A percentile compares a stretch with the other conserved stretches of the same genome.
Conservation (phyloP, 352 stramenopile genomes). For the Phytophthora europaea region DNA sequence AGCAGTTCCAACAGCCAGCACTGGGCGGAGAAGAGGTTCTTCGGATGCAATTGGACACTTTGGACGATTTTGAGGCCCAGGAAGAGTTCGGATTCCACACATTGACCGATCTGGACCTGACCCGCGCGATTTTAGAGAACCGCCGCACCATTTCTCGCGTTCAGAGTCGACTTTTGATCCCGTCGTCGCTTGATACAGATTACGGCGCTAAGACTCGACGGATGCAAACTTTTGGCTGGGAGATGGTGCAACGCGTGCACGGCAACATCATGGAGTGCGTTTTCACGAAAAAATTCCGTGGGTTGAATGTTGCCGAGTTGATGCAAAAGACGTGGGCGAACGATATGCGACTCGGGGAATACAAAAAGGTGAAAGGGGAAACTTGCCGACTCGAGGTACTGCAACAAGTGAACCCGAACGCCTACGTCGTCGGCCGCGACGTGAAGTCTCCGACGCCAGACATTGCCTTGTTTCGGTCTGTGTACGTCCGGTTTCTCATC, state of each 20-base stretch:
- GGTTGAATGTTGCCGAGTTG: conserved; percentile 35
- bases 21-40: conserved; percentile 17
- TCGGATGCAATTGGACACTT: conserved; percentile 22
- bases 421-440: conserved; percentile 45
- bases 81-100: conserved; percentile 46
- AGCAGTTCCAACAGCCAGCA: conserved; percentile 29
- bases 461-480: conserved; percentile 43
- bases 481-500: conserved; percentile 55
- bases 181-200: conserved; percentile 31
- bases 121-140: conserved; percentile 46
- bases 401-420: conserved; percentile 46
- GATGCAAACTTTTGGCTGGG: conserved; percentile 47
- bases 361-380: conserved; percentile 53
- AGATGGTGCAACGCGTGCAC: conserved; percentile 43
- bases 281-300: conserved; percentile 49
- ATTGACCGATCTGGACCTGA: conserved; percentile 41
- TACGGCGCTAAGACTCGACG: conserved; percentile 16
- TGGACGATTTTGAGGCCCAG: conserved; percentile 35
- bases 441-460: conserved; percentile 44
- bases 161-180: conserved; percentile 30
- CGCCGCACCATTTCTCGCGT: conserved; percentile 33
- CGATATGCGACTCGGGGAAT: conserved; percentile 48
- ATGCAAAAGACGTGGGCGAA: conserved; percentile 57
- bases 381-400: conserved; percentile 48
- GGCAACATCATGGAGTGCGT: conserved; percentile 49